Conservation (phyloP, 352 stramenopile genomes). For the Phytopythium litorale region DNA sequence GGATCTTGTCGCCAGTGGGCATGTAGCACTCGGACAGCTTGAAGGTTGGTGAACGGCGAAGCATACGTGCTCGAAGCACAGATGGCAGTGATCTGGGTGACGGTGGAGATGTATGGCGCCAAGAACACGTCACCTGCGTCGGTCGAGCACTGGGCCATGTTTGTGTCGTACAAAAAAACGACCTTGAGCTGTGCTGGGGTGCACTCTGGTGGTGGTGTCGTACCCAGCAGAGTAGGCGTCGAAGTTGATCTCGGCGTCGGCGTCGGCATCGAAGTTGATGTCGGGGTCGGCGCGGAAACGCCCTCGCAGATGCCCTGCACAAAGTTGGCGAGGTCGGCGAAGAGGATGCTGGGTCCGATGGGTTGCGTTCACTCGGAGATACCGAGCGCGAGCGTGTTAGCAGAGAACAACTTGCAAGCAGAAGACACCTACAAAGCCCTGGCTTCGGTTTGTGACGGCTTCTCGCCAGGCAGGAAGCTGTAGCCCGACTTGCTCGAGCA, state of each 20-base stretch:
- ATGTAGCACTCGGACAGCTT: conserved; percentile 14
- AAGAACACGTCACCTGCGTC: conserved; percentile 7
- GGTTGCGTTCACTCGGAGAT: conserved; percentile 26
- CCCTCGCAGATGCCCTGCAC: conserved; percentile 14
- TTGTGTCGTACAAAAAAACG: conserved; percentile 14
- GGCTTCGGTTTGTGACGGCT: conserved; percentile 14
- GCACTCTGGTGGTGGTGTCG: conserved; percentile 12
- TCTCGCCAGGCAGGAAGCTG: conserved; percentile 18
- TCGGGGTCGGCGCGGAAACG: conserved; percentile 6
- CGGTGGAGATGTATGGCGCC: conserved; percentile 10
- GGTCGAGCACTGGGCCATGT: conserved; percentile 15
- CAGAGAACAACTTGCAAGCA: conserved; percentile 17
- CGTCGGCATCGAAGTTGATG: not conserved
- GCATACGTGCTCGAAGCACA: conserved; percentile 20
- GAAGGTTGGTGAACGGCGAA: conserved; percentile 13
- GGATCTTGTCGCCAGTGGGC: conserved; percentile 21
- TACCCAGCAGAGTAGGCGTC: conserved; percentile 4
- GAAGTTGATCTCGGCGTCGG: conserved; percentile 4
- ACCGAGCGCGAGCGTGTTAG: conserved; percentile 12
- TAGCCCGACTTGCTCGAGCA: conserved; percentile 26
- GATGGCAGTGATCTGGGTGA: conserved; percentile 14
- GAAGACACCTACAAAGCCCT: conserved; percentile 19
- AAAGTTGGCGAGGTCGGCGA: conserved; percentile 23
- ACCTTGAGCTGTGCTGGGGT: conserved; percentile 15
- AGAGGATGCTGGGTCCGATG: conserved; percentile 22